phyloP scores from a whole-genome alignment of 2,329 filamentous ascomycete genomes.

The Scolecobasidium constrictum region DNA sequence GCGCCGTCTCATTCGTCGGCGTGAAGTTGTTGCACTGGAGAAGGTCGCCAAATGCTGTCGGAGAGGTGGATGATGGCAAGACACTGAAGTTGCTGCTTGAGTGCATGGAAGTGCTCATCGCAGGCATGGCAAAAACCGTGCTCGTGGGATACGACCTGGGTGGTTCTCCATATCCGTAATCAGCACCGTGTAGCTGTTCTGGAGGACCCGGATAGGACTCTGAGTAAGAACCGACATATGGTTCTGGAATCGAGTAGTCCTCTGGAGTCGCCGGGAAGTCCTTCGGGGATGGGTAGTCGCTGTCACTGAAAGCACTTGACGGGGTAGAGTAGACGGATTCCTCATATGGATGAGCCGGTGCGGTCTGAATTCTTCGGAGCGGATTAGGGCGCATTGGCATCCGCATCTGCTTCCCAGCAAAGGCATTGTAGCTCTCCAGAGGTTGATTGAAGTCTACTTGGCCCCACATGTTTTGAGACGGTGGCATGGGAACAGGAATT shows the following conservation, averaged over 20 bases:
- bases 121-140: neutral
- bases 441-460: slow-evolving; percentile 27
- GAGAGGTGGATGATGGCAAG: neutral
- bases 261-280: slow-evolving; percentile 37
- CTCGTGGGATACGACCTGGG: slow-evolving; percentile 2
- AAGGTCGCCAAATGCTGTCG: slow-evolving; percentile 7
- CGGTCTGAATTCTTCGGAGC: slow-evolving; percentile 32
- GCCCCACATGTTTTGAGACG: slow-evolving; percentile 24
- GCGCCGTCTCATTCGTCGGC: neutral
- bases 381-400: slow-evolving; percentile 26
- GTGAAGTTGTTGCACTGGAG: slow-evolving; percentile 2
- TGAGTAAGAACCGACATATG: slow-evolving; percentile 23
- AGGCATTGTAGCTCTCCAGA: slow-evolving; percentile 23
- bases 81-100: neutral
- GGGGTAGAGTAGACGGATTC: slow-evolving; percentile 28
- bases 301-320: slow-evolving; percentile 36
- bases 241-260: slow-evolving; percentile 29
- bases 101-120: neutral
- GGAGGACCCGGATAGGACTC: slow-evolving; percentile 23
- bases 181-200: neutral
- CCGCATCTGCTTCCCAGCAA: slow-evolving; percentile 26
- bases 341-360: slow-evolving; percentile 28
- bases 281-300: slow-evolving; percentile 32
- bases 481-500: slow-evolving; percentile 28
- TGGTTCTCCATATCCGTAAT: slow-evolving; percentile 3